These are phyloP conservation scores for Chlorencoelia australis DNA, from an alignment of 2,329 filamentous ascomycete genomes.

Conservation along the genomic window DNA sequence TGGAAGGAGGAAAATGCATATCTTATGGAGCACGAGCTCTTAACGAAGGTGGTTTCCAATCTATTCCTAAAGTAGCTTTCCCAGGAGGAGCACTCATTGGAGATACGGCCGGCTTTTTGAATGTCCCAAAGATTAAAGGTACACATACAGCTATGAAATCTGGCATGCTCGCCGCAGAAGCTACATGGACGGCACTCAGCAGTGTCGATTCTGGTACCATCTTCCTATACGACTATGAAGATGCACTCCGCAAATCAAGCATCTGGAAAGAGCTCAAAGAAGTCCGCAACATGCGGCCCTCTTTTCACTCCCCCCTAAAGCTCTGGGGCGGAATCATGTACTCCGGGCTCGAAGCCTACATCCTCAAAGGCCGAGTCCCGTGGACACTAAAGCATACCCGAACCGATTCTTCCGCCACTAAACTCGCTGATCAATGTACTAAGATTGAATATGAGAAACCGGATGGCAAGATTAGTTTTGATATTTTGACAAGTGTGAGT, in stretches of 20 bases:
- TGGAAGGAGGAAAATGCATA: constrained; percentile 96
- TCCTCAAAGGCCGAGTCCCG: constrained; percentile 75
- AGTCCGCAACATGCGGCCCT: constrained; percentile 95
- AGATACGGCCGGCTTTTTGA: constrained; percentile 92
- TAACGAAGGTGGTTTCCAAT: constrained; percentile 93
- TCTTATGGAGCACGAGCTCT: constrained; percentile 89
- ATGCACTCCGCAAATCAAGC: constrained; percentile 69
- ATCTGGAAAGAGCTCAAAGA: constrained; percentile 94
- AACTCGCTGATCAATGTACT: constrained; percentile 63
- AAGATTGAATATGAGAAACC: constrained; percentile 98
- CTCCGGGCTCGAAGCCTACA: constrained; percentile 82
- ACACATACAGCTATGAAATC: constrained; percentile 97
- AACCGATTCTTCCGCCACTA: constrained; percentile 69
- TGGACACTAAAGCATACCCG: constrained; percentile 87
- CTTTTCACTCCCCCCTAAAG: constrained; percentile 80
- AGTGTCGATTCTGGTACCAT: constrained; percentile 54
- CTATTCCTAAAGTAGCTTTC: constrained; percentile 93
- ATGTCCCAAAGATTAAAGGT: constrained; percentile 97
- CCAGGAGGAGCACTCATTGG: constrained; percentile 92
- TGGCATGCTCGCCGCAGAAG: constrained; percentile 91
- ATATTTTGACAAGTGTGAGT: constrained; percentile 90
- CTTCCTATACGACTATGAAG: constrained; percentile 92
- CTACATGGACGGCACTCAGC: constrained; percentile 68
- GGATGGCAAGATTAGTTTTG: constrained; percentile 88
- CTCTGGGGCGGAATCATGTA: constrained; percentile 86